phyloP scores from a whole-genome alignment of 2,329 filamentous ascomycete genomes.

The Xylariomycetidae sp. region DNA sequence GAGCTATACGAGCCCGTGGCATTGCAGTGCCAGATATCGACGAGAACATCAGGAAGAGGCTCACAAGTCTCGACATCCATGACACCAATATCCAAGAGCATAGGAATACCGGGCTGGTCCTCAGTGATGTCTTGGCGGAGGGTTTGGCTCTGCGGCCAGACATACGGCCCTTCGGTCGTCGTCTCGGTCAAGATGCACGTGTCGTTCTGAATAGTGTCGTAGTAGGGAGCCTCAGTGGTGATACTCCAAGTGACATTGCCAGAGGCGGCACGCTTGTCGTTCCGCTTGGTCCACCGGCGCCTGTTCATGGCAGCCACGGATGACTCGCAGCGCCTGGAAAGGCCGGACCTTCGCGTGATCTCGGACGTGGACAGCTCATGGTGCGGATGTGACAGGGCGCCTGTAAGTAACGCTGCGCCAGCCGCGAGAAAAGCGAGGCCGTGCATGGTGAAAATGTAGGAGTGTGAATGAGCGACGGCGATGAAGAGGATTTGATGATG shows the following conservation, averaged over 20 bases:
- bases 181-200: slow-evolving; percentile 14
- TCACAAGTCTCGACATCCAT: slow-evolving; percentile 28
- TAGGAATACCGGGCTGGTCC: slow-evolving; percentile 25
- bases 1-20: slow-evolving; percentile 25
- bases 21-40: slow-evolving; percentile 32
- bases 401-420: too few relatives aligned
- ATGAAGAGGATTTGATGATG: too few relatives aligned
- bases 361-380: slow-evolving; percentile 12
- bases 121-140: slow-evolving; percentile 29
- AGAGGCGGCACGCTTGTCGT: slow-evolving; percentile 14
- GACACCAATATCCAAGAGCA: slow-evolving; percentile 29
- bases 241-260: slow-evolving; percentile 16
- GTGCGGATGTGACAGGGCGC: too few relatives aligned
- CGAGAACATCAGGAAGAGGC: slow-evolving; percentile 21
- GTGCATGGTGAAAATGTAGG: too few relatives aligned
- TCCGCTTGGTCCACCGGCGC: slow-evolving; percentile 13
- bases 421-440: too few relatives aligned
- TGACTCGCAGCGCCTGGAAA: slow-evolving; percentile 19
- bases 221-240: slow-evolving; percentile 15
- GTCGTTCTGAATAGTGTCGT: slow-evolving; percentile 14
- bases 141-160: slow-evolving; percentile 22
- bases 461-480: too few relatives aligned
- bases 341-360: slow-evolving; percentile 11
- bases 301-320: slow-evolving; percentile 17
- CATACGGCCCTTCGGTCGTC: slow-evolving; percentile 10